Evolutionary conservation across 495 filamentous ascomycete species (phyloP), one percentile per base, ranked within the genome.

Genomic region (Mytilinidion resinicola): DNA sequence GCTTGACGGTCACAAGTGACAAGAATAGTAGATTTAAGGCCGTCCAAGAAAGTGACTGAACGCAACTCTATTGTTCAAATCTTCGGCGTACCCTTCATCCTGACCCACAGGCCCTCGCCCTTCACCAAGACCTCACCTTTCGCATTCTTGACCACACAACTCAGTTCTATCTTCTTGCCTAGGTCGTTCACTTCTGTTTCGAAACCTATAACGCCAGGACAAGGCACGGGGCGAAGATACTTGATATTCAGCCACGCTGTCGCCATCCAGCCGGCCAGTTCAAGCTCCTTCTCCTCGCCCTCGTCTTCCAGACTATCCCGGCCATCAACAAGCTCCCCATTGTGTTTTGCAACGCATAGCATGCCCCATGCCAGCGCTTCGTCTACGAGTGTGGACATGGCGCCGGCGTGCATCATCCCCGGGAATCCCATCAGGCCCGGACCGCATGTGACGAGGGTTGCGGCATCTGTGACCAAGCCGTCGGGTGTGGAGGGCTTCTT

Each of bases 341-440:
- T 39, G 6, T 17, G 1, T 15, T 15, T 47, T 46, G 44, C 15
- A 38, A 39, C 52, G 56, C 61, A 25, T 37, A 64, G 17, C 56
- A 56, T 64, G 21, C 44, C 52, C 12, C 25, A 53, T 11, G 19
- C 61, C 12, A 64, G 51, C 44, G 56, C 57, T 46, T 64, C 61
- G 34, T 64, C 61, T 47, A 64, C 55, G 14, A 64, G 35, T n/a
- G 61, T 56, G 53, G 58, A 56, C 15, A 55, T 41, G 6, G 61
- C 56, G 4, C 61, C 61, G 44, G 56, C 61, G 35, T 64, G 61
- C 15, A 14, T 14, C 12, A 64, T 64, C 17, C 55, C 56, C 6
- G 52, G 57, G 42, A 60, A 64, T 4, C 61, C 56, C 6, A n/a
- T 53, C 11, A 64, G 53, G 4, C 56, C 56, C 9, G 20, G 14